These are phyloP conservation scores for Magnolia officinalis DNA, from an alignment of 164 flowering plant genomes.

Conservation along the genomic window DNA sequence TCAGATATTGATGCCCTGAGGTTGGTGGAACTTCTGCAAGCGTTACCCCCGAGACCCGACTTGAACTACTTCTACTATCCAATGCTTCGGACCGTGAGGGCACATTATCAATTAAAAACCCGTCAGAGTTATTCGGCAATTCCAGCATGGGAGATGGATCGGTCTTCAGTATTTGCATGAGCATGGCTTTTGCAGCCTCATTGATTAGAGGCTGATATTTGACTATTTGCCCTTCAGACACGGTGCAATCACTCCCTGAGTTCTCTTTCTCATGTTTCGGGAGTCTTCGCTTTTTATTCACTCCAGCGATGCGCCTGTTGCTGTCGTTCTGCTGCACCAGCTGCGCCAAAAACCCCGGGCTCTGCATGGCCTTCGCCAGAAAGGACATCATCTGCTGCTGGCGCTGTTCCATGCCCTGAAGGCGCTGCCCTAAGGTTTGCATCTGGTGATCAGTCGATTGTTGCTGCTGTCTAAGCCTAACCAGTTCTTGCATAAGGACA, in stretches of 20 bases:
- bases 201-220: conserved; percentile 60
- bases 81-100: conserved; percentile 23
- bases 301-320: conserved; percentile 37
- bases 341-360: conserved; percentile 62
- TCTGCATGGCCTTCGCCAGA: conserved; percentile 74
- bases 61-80: conserved; percentile 30
- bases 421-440: conserved; percentile 52
- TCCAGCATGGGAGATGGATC: conserved; percentile 7
- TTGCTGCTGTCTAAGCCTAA: conserved; percentile 67
- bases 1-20: conserved; percentile 21
- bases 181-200: conserved; percentile 62
- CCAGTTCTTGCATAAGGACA: conserved; percentile 72
- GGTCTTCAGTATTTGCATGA: conserved; percentile 47
- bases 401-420: conserved; percentile 66
- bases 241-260: conserved; percentile 7
- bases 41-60: conserved; percentile 34
- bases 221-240: conserved; percentile 48
- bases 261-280: conserved; percentile 41
- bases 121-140: no score
- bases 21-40: conserved; percentile 37
- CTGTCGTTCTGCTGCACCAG: conserved; percentile 56
- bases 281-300: conserved; percentile 60
- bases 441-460: conserved; percentile 60
- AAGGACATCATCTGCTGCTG: conserved; percentile 85
- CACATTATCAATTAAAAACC: conserved; percentile 6